Evolutionary conservation across 768 basidiomycete species (phyloP), one percentile per base, ranked within the genome.

Genomic region (Lanmaoa rubissima): DNA sequence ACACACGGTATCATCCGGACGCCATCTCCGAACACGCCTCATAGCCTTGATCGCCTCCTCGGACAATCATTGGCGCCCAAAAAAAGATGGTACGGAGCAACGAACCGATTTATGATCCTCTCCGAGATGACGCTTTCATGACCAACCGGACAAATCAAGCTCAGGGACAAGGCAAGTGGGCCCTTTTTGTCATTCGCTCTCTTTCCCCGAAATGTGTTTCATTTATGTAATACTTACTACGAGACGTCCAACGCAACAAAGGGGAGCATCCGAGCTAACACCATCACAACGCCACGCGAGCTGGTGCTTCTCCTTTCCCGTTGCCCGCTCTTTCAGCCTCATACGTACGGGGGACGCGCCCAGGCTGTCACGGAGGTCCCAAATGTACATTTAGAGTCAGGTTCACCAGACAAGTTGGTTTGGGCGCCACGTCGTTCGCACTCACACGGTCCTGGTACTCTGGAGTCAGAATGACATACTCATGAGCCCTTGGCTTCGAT

Each of bases 151-250:
- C 28, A 31, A 31, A 31, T 7, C 28, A 31, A 31, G 7, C 28
- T 2, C 32, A 32, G 32, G 7, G 13, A 48, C 60, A 28, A 48
- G 21, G 26, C 36, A 11, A 34, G 34, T 2, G 4, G 41, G 35
- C 4, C 39, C 35, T 24, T 42, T 49, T 4, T 42, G 34, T 49
- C 26, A 8, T 34, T 41, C 38, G 11, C 32, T 44, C 32, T 44
- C 8, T 39, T 28, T 57, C 39, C 31, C 45, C 21, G 31, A n/a
- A 24, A 32, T 4, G 14, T n/a, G 5, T 38, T 28, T 2, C n/a
- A 7, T 11, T n/a, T 21, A 24, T 24, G 21, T 24, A 34, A 53
- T 51, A 55, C 62, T 53, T 64, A 50, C 17, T 10, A 19, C 51
- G 48, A 28, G 48, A 54, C 19, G 36, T 11, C 14, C n/a, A 35